Base-by-base conservation (phyloP, 1,284 basidiomycete genomes). In the Amylostereum chailletii region DNA sequence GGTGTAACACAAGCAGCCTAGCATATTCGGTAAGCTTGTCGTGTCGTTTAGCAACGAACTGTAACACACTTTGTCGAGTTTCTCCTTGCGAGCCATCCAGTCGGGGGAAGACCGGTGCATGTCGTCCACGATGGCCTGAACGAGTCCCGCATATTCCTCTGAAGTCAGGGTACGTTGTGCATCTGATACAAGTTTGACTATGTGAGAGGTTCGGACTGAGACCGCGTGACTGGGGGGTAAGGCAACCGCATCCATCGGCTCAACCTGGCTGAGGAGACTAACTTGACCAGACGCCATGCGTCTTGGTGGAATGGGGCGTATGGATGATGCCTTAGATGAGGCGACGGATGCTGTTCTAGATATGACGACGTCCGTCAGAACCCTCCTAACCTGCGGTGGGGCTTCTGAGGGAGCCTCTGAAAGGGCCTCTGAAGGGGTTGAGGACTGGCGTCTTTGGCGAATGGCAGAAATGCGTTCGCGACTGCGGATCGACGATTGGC, bases 51-150 rank as follows among this genome's bases (percentile, higher is more conserved):
- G 19, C 19, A 19, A 19, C 19, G 19, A 19, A 19, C 19, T 19
- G 19, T 19, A 19, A 19, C 19, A 19, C 19, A 19, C 19, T 19
- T 19, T 19, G 19, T 19, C 19, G 19, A 19, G 19, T 19, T 19
- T 19, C 60, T 69, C 67, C 58, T 70, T 71, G 45, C 83, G 71
- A 37, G 69, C 68, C 53, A 75, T 72, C 76, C 82, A 83, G 54
- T 82, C 82, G n/a, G 83, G 83, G 53, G 74, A 77, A 50, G 70
- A 62, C 36, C 69, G 64, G 47, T 77, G 71, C 49, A 86, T 67
- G 42, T 77, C 74, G 43, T 59, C 53, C 41, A 68, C 43, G 49
- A 67, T 55, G 45, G 65, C 62, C 10, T 64, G 61, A 5, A 58
- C 60, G 30, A 65, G 51, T 29, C 50, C 49, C 2, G 52, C 48